These are phyloP conservation scores for Dendrobium catenatum DNA, from an alignment of 106 monocot genomes.

Conservation along the genomic window DNA sequence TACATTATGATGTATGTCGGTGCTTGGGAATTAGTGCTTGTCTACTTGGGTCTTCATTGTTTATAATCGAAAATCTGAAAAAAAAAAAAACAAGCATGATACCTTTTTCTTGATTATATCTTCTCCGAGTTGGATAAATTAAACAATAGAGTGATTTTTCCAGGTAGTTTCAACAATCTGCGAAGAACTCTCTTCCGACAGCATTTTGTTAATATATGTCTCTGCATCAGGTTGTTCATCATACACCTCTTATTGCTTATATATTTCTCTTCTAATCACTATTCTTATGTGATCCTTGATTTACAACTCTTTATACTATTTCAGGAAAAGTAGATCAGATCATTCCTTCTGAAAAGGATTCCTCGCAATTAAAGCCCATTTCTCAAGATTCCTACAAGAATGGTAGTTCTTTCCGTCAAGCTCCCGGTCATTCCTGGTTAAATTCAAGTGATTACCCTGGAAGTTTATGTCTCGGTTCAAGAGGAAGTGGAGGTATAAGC, in stretches of 20 bases:
- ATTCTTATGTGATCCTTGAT: slow-evolving; percentile 3
- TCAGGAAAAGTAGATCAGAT: slow-evolving; percentile 53
- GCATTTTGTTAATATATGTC: slow-evolving; percentile 72
- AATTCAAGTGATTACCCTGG: slow-evolving; percentile 20
- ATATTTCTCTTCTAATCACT: not conserved
- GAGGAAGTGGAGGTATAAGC: slow-evolving; percentile 60
- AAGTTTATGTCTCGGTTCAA: slow-evolving; percentile 51
- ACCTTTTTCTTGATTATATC: not conserved
- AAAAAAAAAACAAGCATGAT: not conserved
- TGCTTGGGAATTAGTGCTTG: not conserved
- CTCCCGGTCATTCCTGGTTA: slow-evolving; percentile 8
- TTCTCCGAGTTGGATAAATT: not conserved
- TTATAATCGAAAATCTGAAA: not conserved
- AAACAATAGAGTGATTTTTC: not conserved
- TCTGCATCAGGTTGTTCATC: slow-evolving; percentile 77
- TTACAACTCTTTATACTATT: slow-evolving; percentile 13
- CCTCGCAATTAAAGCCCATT: slow-evolving; percentile 14
- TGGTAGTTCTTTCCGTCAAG: slow-evolving; percentile 14
- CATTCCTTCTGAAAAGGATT: slow-evolving; percentile 33
- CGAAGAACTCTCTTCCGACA: slow-evolving; percentile 73
- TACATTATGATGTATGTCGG: not conserved
- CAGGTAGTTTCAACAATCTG: slow-evolving; percentile 77
- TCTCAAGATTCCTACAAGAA: slow-evolving; percentile 15
- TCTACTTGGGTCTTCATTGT: not conserved
- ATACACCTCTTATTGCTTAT: not conserved